Conservation (phyloP, 805 yeast genomes). For the Ogataea degrootiae region DNA sequence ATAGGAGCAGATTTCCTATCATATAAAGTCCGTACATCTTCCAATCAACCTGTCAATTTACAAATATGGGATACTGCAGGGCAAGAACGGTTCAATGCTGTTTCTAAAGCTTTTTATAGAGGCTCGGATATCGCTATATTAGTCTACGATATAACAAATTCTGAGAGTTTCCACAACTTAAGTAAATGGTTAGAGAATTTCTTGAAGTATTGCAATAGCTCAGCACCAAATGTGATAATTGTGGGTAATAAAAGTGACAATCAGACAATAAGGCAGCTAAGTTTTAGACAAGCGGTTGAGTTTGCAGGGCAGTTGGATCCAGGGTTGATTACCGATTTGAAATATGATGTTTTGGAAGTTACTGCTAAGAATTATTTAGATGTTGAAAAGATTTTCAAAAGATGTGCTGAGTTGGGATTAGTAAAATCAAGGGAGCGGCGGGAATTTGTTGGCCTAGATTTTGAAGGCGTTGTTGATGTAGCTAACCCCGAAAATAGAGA, state of each 20-base stretch:
- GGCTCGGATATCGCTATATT: slow-evolving; percentile 54
- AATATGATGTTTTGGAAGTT: slow-evolving; percentile 25
- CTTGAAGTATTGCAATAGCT: slow-evolving; percentile 42
- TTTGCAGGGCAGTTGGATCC: slow-evolving; percentile 19
- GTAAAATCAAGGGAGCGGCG: slow-evolving; percentile 12
- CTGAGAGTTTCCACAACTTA: slow-evolving; percentile 44
- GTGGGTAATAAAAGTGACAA: slow-evolving; percentile 52
- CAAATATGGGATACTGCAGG: slow-evolving; percentile 95
- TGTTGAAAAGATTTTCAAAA: slow-evolving; percentile 23
- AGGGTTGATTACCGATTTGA: slow-evolving; percentile 21
- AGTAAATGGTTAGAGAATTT: slow-evolving; percentile 43
- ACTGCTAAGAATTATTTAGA: slow-evolving; percentile 24
- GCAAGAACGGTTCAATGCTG: slow-evolving; percentile 80
- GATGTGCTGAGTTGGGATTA: slow-evolving; percentile 25
- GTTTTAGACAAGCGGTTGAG: slow-evolving; percentile 29
- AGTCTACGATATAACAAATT: slow-evolving; percentile 50
- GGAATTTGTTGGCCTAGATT: slow-evolving; percentile 17
- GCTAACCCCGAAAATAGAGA: slow-evolving; percentile 2
- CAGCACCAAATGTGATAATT: slow-evolving; percentile 42
- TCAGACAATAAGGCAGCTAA: slow-evolving; percentile 23
- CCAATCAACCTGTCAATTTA: slow-evolving; percentile 31
- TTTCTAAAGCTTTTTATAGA: slow-evolving; percentile 51
- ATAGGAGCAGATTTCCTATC: slow-evolving; percentile 57
- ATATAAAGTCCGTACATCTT: slow-evolving; percentile 25
- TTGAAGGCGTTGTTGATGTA: slow-evolving; percentile 24